Evolutionary conservation across 169 alveolate genomes (phyloP).

Genomic region (Plasmodium fragile): DNA sequence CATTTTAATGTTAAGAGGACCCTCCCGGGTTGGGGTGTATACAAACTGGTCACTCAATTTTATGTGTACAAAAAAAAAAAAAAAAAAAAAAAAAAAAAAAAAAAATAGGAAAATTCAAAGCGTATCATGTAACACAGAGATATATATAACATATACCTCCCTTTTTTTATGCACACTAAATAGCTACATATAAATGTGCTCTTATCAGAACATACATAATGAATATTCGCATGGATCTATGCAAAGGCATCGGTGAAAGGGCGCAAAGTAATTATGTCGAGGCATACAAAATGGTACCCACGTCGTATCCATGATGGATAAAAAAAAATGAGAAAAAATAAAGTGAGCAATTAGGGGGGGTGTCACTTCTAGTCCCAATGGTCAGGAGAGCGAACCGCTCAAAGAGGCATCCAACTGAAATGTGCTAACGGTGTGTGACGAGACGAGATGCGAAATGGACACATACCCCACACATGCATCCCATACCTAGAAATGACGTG

Average conservation of each 20-base stretch:
- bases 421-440: neutral
- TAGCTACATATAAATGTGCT: neutral
- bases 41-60: neutral
- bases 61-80: neutral
- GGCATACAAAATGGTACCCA: neutral
- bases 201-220: neutral
- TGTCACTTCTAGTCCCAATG: neutral
- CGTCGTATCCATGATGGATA: neutral
- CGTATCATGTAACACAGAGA: neutral
- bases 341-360: neutral
- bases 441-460: neutral
- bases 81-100: neutral
- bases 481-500: neutral
- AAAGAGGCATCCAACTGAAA: neutral
- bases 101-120: constrained; percentile 10
- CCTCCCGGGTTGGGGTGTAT: neutral
- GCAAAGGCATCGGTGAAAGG: neutral
- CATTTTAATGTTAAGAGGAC: neutral
- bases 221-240: neutral
- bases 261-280: neutral
- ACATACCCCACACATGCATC: neutral
- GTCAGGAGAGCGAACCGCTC: neutral
- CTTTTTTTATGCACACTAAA: neutral
- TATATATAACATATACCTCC: neutral
- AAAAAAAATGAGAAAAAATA: constrained; percentile 4